These are phyloP conservation scores for Trichophyton mentagrophytes DNA, from an alignment of 2,329 filamentous ascomycete species.

Conservation along the genomic window DNA sequence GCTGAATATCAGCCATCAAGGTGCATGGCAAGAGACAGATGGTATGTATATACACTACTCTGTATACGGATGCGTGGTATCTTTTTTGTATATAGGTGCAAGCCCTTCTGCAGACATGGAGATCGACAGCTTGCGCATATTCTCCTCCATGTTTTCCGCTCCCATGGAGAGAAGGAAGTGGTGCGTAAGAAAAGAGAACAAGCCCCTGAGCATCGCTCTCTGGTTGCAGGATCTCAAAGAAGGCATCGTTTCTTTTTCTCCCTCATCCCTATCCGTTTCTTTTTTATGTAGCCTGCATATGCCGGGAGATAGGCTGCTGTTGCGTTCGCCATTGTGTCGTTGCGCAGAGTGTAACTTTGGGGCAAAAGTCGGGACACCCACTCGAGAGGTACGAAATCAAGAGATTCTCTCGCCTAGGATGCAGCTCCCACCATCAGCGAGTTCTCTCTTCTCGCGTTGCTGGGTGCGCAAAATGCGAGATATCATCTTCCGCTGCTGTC, in stretches of 20 bases:
- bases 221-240: not conserved
- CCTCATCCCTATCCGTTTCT: not conserved
- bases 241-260: not conserved
- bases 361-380: not conserved
- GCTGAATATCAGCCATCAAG: not conserved
- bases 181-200: not conserved
- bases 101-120: not conserved
- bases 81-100: not conserved
- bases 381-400: not conserved
- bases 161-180: not conserved
- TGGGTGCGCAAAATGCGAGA: not conserved
- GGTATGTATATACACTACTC: not conserved
- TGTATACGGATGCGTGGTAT: too few species aligned
- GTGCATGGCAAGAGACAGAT: not conserved
- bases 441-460: not conserved
- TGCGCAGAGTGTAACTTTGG: slow-evolving; percentile 1
- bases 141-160: not conserved
- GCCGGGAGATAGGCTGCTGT: not conserved
- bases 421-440: not conserved
- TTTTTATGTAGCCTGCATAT: not conserved
- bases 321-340: not conserved
- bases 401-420: not conserved
- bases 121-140: not conserved
- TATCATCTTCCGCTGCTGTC: not conserved
- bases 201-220: not conserved